Percentiles rank a stretch among this genome's conserved stretches.
Evolutionary conservation across 768 basidiomycete genomes (phyloP).

Genomic region (Harrya chromipes): DNA sequence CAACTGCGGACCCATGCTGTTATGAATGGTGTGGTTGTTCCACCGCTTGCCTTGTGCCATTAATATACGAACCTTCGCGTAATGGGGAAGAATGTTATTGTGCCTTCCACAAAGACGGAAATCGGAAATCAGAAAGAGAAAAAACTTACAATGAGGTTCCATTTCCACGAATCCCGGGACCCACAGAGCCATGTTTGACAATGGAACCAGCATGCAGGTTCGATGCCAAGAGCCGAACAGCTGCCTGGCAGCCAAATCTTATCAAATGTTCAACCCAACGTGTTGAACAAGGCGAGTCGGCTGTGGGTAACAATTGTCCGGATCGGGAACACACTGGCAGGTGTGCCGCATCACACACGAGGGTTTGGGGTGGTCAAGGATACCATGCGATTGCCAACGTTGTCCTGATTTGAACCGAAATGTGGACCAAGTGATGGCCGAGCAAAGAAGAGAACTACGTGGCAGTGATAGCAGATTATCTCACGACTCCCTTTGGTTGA

Average conservation of each 20-base stretch:
- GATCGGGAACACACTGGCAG: conserved; percentile 1
- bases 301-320: conserved; percentile 24
- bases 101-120: conserved; percentile 5
- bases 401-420: too few species aligned
- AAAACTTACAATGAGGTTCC: not conserved
- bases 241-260: conserved; percentile 43
- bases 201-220: not conserved
- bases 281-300: not conserved
- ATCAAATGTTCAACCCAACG: conserved; percentile 37
- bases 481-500: too few species aligned
- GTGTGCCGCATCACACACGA: conserved; percentile 21
- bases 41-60: conserved; percentile 17
- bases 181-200: not conserved
- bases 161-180: not conserved
- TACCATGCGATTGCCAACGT: not conserved
- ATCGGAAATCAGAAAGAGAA: not conserved
- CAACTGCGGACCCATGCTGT: not conserved
- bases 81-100: conserved; percentile 10
- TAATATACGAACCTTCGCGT: conserved; percentile 4
- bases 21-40: not conserved
- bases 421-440: too few species aligned
- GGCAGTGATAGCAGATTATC: too few species aligned
- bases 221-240: conserved; percentile 40
- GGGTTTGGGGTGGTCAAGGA: conserved; percentile 1
- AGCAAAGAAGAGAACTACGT: too few species aligned